phyloP scores from a whole-genome alignment of 345 rosid species.

The Mallotus nudiflorus region DNA sequence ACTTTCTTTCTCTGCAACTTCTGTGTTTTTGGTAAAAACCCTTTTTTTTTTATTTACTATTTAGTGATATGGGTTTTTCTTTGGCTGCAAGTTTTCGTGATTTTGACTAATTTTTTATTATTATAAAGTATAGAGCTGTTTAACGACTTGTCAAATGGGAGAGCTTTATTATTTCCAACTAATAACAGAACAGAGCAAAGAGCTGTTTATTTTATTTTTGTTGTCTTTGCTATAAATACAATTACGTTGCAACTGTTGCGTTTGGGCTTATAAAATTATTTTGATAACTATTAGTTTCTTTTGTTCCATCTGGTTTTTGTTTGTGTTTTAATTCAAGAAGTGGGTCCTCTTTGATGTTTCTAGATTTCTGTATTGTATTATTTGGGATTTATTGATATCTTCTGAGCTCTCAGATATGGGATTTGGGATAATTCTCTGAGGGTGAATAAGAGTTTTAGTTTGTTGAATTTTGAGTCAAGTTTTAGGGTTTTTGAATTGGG shows the following conservation, averaged over 20 bases:
- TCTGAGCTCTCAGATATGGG: not conserved
- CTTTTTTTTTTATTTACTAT: not conserved
- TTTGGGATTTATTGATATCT: not conserved
- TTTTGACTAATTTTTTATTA: not conserved
- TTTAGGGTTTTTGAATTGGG: conserved; percentile 17
- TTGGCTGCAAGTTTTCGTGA: conserved; percentile 22
- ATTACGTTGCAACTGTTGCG: not conserved
- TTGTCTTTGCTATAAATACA: conserved; percentile 17
- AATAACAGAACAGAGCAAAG: conserved; percentile 5
- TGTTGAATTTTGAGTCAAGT: conserved; percentile 8
- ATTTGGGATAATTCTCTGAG: conserved; percentile 2
- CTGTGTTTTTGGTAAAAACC: not conserved
- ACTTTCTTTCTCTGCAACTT: conserved; percentile 10
- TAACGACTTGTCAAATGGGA: conserved; percentile 15
- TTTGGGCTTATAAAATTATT: not conserved
- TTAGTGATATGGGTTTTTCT: conserved; percentile 19
- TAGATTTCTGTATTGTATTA: not conserved
- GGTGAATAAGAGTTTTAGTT: conserved; percentile 11
- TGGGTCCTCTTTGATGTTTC: not conserved
- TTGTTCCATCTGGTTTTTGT: not conserved
- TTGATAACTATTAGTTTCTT: conserved; percentile 1
- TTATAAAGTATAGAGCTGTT: not conserved
- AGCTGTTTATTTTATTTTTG: not conserved
- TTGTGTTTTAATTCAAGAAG: not conserved
- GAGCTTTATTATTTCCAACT: conserved; percentile 8